A percentile compares a stretch with the other conserved stretches of the same genome.
Evolutionary conservation across 306 rosid species (phyloP).

Genomic region (Lathyrus oleraceus): DNA sequence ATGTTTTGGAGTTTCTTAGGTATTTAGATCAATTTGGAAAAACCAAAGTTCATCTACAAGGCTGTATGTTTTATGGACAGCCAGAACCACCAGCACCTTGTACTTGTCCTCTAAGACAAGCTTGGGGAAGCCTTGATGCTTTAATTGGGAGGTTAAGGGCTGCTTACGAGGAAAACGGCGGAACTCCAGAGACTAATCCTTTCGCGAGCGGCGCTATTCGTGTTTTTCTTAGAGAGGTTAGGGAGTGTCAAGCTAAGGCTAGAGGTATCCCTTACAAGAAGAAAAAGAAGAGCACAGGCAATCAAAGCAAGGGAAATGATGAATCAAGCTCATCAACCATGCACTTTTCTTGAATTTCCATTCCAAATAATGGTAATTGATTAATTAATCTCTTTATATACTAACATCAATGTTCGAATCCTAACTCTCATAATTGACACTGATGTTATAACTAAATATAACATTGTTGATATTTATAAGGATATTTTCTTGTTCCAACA

Average conservation of each 20-base stretch:
- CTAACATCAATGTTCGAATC: too few relatives aligned
- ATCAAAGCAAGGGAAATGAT: slow-evolving; percentile 49
- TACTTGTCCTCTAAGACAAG: slow-evolving; percentile 90
- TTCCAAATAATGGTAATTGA: slow-evolving; percentile 43
- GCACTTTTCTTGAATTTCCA: slow-evolving; percentile 51
- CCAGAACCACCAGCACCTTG: slow-evolving; percentile 99
- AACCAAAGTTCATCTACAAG: slow-evolving; percentile 90
- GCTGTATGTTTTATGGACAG: slow-evolving; percentile 89
- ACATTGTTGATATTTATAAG: too few relatives aligned
- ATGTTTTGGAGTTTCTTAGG: slow-evolving; percentile 85
- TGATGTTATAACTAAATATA: too few relatives aligned
- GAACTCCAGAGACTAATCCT: slow-evolving; percentile 80
- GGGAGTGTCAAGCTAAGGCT: slow-evolving; percentile 95
- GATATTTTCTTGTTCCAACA: too few relatives aligned
- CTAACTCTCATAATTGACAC: too few relatives aligned
- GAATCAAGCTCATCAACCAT: slow-evolving; percentile 55
- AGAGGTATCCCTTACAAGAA: slow-evolving; percentile 97
- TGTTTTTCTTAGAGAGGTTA: slow-evolving; percentile 82
- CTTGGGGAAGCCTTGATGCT: slow-evolving; percentile 99
- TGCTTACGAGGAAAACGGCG: slow-evolving; percentile 95
- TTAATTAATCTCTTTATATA: not conserved
- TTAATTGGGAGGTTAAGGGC: slow-evolving; percentile 96
- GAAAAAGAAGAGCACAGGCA: slow-evolving; percentile 73
- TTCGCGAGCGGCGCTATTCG: slow-evolving; percentile 84
- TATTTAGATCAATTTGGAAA: slow-evolving; percentile 95